Conservation (phyloP, 148 eudicot species). For the Chenopodium suecicum region DNA sequence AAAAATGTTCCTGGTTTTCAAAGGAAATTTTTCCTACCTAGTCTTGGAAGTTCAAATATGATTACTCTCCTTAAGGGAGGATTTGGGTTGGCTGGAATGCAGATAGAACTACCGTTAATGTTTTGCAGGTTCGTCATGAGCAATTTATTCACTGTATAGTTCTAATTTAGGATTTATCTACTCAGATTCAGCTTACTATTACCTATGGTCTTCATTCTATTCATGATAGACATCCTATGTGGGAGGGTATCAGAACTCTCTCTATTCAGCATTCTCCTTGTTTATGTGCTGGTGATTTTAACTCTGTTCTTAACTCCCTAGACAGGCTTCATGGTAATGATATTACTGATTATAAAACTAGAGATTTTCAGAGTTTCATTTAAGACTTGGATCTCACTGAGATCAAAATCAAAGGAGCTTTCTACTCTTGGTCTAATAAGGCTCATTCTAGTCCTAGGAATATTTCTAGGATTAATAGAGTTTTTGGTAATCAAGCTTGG, state of each 20-base stretch:
- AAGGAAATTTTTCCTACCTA: no score
- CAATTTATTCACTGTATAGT: not conserved
- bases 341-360: no score
- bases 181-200: not conserved
- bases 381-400: not conserved
- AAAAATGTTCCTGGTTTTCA: no score
- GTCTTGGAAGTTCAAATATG: no score
- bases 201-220: not conserved
- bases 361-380: not conserved
- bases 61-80: no score
- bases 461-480: not conserved
- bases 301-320: not conserved
- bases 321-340: not conserved
- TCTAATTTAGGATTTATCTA: not conserved
- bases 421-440: not conserved
- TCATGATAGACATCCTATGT: not conserved
- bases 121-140: not conserved
- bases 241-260: not conserved
- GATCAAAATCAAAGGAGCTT: not conserved
- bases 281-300: not conserved
- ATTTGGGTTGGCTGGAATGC: no score
- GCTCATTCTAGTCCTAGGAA: not conserved
- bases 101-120: no score
- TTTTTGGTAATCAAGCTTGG: not conserved
- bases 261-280: not conserved